Percentiles rank a stretch among this genome's conserved stretches.
Evolutionary conservation across 169 alveolate species (phyloP).

Genomic region (Amoebophrya sp.): DNA sequence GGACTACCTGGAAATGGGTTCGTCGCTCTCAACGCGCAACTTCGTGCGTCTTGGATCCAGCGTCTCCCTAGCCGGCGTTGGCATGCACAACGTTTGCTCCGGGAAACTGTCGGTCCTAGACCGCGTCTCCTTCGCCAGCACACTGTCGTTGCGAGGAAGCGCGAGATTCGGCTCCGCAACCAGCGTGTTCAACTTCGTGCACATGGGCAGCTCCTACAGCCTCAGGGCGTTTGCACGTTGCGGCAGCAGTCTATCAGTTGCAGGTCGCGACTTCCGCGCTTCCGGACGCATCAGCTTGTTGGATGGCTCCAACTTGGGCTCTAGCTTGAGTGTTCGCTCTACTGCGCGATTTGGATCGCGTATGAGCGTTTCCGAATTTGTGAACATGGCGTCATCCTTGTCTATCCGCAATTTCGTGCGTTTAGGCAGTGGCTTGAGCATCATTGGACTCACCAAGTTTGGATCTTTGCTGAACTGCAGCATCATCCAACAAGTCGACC

Average conservation of each 20-base stretch:
- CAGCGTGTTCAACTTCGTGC: slow-evolving; percentile 37
- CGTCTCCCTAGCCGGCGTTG: neutral
- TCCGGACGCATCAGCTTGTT: neutral
- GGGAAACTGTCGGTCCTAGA: neutral
- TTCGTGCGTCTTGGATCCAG: neutral
- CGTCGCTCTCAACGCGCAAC: neutral
- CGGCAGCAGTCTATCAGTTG: slow-evolving; percentile 7
- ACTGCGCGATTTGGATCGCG: neutral
- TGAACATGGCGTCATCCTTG: neutral
- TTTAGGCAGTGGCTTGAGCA: neutral
- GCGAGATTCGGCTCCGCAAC: slow-evolving; percentile 6
- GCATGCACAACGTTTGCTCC: neutral
- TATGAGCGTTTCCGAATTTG: neutral
- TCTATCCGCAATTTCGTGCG: slow-evolving; percentile 22
- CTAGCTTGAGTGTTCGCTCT: neutral
- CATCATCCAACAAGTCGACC: neutral
- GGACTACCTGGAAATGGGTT: slow-evolving; percentile 1
- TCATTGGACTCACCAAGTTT: neutral
- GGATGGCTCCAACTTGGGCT: neutral
- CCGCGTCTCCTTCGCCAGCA: neutral
- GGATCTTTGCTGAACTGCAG: neutral
- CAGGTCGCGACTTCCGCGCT: neutral
- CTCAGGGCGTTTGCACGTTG: slow-evolving; percentile 17
- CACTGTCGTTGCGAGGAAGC: neutral
- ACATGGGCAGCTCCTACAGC: slow-evolving; percentile 29